phyloP scores from a whole-genome alignment of 2,329 filamentous ascomycete species.

The Ceratocystis huliohia region DNA sequence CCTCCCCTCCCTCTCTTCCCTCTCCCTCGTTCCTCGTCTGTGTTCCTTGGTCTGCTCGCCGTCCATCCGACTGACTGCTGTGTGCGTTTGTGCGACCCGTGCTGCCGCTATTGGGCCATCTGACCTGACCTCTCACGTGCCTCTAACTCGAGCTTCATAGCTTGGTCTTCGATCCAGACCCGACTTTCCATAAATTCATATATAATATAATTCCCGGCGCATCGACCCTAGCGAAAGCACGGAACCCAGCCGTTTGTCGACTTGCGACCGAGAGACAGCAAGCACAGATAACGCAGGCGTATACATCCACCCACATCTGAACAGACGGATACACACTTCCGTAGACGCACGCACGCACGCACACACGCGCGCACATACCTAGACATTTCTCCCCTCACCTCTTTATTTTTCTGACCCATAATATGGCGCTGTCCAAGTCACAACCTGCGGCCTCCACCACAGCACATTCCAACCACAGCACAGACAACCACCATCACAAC shows the following conservation, averaged over 20 bases:
- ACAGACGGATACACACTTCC: not conserved
- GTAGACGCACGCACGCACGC: not conserved
- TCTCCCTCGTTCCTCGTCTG: not conserved
- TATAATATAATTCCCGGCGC: no score
- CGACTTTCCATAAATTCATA: no score
- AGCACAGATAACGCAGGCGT: not conserved
- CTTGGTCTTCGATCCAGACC: no score
- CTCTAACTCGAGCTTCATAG: no score
- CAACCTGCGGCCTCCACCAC: not conserved
- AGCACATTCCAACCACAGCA: not conserved
- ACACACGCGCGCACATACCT: not conserved
- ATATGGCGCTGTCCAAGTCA: slow-evolving; percentile 24
- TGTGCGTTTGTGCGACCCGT: no score
- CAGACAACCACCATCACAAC: not conserved
- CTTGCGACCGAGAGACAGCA: not conserved
- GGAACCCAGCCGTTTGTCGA: not conserved
- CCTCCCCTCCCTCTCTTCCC: not conserved
- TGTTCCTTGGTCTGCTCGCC: no score
- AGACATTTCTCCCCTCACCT: not conserved
- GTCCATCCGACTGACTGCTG: no score
- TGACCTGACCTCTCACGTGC: no score
- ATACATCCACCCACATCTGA: not conserved
- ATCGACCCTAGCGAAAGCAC: no score
- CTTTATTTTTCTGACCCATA: slow-evolving; percentile 6
- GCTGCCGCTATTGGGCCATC: no score